These are phyloP conservation scores for Metschnikowia borealis DNA, from an alignment of 805 yeast genomes.

Conservation along the genomic window DNA sequence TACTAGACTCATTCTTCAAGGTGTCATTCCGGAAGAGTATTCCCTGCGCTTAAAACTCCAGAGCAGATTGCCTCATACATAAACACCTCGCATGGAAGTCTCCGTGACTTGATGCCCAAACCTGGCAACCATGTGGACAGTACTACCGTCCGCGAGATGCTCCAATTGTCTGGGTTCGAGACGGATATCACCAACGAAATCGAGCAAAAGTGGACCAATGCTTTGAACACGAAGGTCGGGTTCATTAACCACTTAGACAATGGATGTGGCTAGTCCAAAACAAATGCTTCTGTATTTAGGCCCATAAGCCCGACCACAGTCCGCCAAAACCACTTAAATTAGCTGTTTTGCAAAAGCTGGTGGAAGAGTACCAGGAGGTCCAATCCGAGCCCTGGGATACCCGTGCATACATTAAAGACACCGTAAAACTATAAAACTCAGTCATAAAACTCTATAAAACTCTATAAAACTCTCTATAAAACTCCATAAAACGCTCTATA, in stretches of 20 bases:
- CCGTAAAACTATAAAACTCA: constrained; percentile 7
- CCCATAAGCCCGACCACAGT: constrained; percentile 32
- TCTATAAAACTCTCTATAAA: too few relatives aligned
- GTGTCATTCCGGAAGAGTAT: constrained; percentile 2
- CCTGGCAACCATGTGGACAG: constrained; percentile 16
- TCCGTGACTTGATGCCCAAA: constrained; percentile 15
- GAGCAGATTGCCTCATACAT: constrained; percentile 9
- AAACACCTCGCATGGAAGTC: constrained; percentile 11
- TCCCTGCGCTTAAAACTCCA: constrained; percentile 5
- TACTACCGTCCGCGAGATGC: constrained; percentile 26
- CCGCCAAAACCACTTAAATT: constrained; percentile 24
- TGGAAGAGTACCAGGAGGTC: constrained; percentile 5
- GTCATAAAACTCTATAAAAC: too few relatives aligned
- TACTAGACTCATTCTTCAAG: too few relatives aligned
- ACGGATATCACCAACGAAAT: constrained; percentile 23
- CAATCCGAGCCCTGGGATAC: constrained; percentile 1
- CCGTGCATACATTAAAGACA: neutral
- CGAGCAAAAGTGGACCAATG: constrained; percentile 25
- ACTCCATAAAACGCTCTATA: too few relatives aligned
- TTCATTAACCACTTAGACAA: constrained; percentile 42
- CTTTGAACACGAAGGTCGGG: constrained; percentile 46
- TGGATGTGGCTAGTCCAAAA: constrained; percentile 15
- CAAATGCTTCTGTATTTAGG: constrained; percentile 24
- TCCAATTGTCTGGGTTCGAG: constrained; percentile 49
- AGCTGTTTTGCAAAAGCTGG: constrained; percentile 9